Percentiles rank a stretch among this genome's conserved stretches.
Conservation (phyloP, 768 basidiomycete genomes). For the Pisolithus marmoratus region DNA sequence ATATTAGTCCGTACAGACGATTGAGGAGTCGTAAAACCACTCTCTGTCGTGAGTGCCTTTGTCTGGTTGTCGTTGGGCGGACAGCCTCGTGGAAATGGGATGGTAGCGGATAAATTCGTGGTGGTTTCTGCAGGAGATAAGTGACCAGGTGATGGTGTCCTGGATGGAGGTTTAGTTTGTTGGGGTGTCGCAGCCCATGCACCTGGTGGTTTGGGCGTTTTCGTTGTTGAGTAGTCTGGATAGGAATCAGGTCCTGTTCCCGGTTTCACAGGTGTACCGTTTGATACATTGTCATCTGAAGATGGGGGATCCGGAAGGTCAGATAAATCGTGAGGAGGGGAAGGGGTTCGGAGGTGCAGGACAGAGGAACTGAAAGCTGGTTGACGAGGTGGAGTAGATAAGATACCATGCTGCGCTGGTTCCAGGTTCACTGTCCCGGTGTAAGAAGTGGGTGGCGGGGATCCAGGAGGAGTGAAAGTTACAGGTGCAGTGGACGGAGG, state of each 20-base stretch:
- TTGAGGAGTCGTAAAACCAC: constrained; percentile 38
- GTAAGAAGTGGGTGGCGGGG: constrained; percentile 12
- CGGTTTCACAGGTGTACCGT: constrained; percentile 15
- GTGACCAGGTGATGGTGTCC: constrained; percentile 11
- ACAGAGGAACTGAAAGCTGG: constrained; percentile 36
- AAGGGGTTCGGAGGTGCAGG: constrained; percentile 53
- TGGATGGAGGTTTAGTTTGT: constrained; percentile 14
- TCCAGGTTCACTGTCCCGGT: constrained; percentile 4
- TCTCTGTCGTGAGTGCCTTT: constrained; percentile 10
- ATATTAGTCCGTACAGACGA: constrained; percentile 47
- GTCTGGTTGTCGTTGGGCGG: constrained; percentile 11
- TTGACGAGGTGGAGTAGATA: constrained; percentile 46
- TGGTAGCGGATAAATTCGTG: constrained; percentile 17
- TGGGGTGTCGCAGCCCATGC: constrained; percentile 40
- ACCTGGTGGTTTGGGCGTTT: constrained; percentile 43
- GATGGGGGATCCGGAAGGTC: constrained; percentile 64
- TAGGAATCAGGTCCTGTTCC: constrained; percentile 10
- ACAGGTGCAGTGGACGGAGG: not conserved
- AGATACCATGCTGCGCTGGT: constrained; percentile 14
- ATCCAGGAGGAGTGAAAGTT: constrained; percentile 21
- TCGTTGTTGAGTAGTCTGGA: constrained; percentile 29
- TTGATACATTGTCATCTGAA: constrained; percentile 42
- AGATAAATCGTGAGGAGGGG: constrained; percentile 56
- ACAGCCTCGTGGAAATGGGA: constrained; percentile 14
- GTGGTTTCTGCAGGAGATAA: constrained; percentile 19